Conservation (phyloP, 768 basidiomycete genomes). For the Auriculariales sp. region DNA sequence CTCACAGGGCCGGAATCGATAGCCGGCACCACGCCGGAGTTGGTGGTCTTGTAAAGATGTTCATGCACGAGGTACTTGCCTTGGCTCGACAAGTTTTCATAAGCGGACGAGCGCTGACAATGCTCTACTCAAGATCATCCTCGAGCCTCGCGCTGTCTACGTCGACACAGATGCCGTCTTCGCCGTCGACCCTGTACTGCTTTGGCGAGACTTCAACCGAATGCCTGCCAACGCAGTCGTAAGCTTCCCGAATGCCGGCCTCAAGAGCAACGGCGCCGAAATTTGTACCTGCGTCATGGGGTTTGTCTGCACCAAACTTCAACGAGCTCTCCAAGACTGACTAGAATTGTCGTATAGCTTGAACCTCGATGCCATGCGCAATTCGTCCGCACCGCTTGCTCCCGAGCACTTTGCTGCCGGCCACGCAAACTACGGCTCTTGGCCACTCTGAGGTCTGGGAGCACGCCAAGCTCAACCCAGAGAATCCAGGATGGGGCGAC, state of each 20-base stretch:
- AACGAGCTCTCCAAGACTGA: no score
- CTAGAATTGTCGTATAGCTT: no score
- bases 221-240: conserved; percentile 2
- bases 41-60: conserved; percentile 7
- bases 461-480: conserved; percentile 4
- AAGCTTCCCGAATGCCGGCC: conserved; percentile 9
- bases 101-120: no score
- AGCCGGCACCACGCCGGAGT: conserved; percentile 2
- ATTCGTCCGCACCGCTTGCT: conserved; percentile 1
- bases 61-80: conserved; percentile 9
- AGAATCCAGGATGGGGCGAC: conserved; percentile 9
- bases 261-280: conserved; percentile 4
- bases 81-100: no score
- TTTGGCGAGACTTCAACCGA: conserved; percentile 7
- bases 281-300: conserved; percentile 10
- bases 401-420: conserved; percentile 6
- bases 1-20: conserved; percentile 8
- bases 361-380: conserved; percentile 9
- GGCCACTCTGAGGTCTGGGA: neutral
- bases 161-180: conserved; percentile 11
- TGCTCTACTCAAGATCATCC: no score
- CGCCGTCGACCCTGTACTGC: conserved; percentile 9
- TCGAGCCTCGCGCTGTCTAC: conserved; percentile 7
- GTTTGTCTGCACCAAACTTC: no score
- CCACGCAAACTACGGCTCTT: neutral